A percentile compares a stretch with the other conserved stretches of the same genome.
phyloP scores from a whole-genome alignment of 306 rosid species.

The Echinosophora koreensis region DNA sequence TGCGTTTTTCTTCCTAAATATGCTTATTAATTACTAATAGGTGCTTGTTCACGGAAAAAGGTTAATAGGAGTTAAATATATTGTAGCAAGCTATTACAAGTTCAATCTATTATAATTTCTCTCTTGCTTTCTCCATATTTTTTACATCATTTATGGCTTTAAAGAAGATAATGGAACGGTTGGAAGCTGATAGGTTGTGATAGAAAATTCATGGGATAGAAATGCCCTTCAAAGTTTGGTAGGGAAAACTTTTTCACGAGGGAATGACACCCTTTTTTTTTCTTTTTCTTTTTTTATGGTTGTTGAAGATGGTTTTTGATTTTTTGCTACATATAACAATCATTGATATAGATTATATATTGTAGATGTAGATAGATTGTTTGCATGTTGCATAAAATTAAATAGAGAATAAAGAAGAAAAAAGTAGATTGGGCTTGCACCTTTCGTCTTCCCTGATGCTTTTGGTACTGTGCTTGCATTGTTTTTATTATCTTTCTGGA shows the following conservation, averaged over 20 bases:
- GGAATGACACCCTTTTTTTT: no score
- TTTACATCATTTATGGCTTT: background rate
- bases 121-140: background rate
- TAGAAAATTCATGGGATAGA: no score
- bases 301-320: no score
- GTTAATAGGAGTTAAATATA: constrained; percentile 18
- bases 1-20: background rate
- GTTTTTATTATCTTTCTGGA: background rate
- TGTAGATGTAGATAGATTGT: background rate
- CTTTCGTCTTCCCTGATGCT: background rate
- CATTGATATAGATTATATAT: no score
- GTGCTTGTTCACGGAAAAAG: background rate
- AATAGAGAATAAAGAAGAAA: background rate
- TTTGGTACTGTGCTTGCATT: background rate
- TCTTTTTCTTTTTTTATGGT: no score
- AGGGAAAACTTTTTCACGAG: no score
- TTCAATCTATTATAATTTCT: constrained; percentile 17
- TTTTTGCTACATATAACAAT: no score
- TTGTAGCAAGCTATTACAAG: constrained; percentile 5
- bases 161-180: no score
- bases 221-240: no score
- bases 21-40: background rate
- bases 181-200: no score
- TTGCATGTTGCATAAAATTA: constrained; percentile 26
- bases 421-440: constrained; percentile 10